Percentiles rank a stretch among this genome's conserved stretches.
Evolutionary conservation across 768 basidiomycete genomes (phyloP).

Genomic region (Dioszegia aurantiaca): DNA sequence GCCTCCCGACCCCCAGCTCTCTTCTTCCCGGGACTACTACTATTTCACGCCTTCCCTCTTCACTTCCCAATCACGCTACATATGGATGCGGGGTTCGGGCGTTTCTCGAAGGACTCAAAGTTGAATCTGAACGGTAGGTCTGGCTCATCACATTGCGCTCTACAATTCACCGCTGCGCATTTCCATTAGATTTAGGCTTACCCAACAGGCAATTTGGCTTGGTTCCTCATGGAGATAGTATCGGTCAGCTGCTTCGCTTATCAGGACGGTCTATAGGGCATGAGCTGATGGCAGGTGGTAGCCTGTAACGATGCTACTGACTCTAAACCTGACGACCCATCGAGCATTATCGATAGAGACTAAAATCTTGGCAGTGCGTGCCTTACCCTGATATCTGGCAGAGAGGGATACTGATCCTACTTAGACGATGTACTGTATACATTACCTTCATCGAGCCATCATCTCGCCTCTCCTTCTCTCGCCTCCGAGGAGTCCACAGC

Average conservation of each 20-base stretch:
- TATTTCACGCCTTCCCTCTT: conserved; percentile 47
- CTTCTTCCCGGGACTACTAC: conserved; percentile 34
- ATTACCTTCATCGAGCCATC: conserved; percentile 80
- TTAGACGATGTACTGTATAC: conserved; percentile 61
- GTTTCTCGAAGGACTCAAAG: conserved; percentile 60
- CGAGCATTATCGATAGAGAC: conserved; percentile 16
- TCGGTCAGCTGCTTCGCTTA: conserved; percentile 28
- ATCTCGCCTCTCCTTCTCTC: conserved; percentile 78
- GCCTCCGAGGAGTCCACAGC: conserved; percentile 66
- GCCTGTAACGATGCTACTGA: conserved; percentile 42
- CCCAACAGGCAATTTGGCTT: conserved; percentile 43
- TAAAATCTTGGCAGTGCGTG: conserved; percentile 31
- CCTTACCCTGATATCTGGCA: background rate
- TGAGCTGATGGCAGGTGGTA: conserved; percentile 13
- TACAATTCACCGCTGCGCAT: no score
- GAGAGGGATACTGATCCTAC: background rate
- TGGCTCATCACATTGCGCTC: no score
- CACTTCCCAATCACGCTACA: conserved; percentile 53
- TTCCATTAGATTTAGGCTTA: no score
- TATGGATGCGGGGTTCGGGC: conserved; percentile 74
- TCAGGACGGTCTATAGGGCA: background rate
- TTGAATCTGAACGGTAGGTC: conserved; percentile 62
- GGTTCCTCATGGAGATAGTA: conserved; percentile 48
- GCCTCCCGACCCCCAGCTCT: conserved; percentile 16
- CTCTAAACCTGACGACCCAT: conserved; percentile 18